These are phyloP conservation scores for Rostrohypoxylon terebratum DNA, from an alignment of 495 filamentous ascomycete genomes.

Conservation along the genomic window DNA sequence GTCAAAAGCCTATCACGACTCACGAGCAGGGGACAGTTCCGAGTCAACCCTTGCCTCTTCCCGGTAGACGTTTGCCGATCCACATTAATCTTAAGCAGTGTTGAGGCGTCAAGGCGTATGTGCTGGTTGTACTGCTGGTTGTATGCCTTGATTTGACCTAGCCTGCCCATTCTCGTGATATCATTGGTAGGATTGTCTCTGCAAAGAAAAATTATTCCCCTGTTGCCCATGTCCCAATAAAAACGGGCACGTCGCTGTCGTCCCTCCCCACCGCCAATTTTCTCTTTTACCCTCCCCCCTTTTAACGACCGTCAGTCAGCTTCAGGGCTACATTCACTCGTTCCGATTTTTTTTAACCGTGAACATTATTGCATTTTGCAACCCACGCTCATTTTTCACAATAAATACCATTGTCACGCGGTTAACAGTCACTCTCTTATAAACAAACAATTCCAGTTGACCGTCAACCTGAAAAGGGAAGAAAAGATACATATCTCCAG, in stretches of 20 bases:
- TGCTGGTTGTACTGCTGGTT: slow-evolving; percentile 26
- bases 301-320: slow-evolving; percentile 27
- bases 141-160: slow-evolving; percentile 30
- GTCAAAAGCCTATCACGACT: slow-evolving; percentile 12
- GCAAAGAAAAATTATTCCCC: slow-evolving; percentile 22
- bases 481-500: neutral
- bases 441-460: neutral
- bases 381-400: slow-evolving; percentile 46
- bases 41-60: slow-evolving; percentile 38
- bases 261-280: slow-evolving; percentile 31
- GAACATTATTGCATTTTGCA: slow-evolving; percentile 41
- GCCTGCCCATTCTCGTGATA: slow-evolving; percentile 5
- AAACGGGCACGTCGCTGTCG: slow-evolving; percentile 28
- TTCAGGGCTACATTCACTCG: slow-evolving; percentile 26
- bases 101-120: slow-evolving; percentile 24
- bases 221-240: slow-evolving; percentile 42
- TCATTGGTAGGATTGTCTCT: slow-evolving; percentile 26
- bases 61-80: slow-evolving; percentile 46
- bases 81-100: slow-evolving; percentile 36
- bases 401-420: slow-evolving; percentile 13
- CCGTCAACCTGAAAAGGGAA: neutral
- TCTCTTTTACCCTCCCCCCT: slow-evolving; percentile 27
- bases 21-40: slow-evolving; percentile 17
- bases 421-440: slow-evolving; percentile 38
- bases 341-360: slow-evolving; percentile 32